A percentile compares a stretch with the other conserved stretches of the same genome.
phyloP scores from a whole-genome alignment of 129 eudicot genomes.

The Artemisia annua region DNA sequence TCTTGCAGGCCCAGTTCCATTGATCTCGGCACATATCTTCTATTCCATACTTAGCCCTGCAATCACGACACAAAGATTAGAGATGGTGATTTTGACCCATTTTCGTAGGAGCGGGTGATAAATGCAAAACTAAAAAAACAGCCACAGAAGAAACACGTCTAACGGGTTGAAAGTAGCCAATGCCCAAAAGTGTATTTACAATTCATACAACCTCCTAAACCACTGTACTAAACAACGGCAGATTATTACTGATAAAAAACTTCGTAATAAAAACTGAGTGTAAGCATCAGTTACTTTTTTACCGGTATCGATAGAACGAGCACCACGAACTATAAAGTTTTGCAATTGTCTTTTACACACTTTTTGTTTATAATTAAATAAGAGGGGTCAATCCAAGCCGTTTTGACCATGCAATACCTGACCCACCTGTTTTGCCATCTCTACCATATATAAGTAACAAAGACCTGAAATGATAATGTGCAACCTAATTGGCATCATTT shows the following conservation, averaged over 20 bases:
- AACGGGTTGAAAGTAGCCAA: neutral
- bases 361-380: too few species aligned
- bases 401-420: neutral
- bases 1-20: constrained; percentile 97
- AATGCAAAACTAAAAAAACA: too few species aligned
- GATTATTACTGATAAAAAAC: neutral
- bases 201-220: neutral
- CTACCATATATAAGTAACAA: neutral
- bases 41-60: constrained; percentile 83
- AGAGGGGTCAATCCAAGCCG: neutral
- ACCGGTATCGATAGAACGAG: too few species aligned
- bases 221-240: neutral
- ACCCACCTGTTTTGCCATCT: neutral
- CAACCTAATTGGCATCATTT: too few species aligned
- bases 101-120: neutral
- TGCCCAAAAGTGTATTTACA: neutral
- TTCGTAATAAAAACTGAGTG: neutral
- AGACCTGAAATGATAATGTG: neutral
- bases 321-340: too few species aligned
- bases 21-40: constrained; percentile 92
- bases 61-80: constrained; percentile 6
- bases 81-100: neutral
- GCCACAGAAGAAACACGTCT: neutral
- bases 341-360: too few species aligned
- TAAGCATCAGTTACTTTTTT: too few species aligned